Evolutionary conservation across 2,329 filamentous ascomycete genomes (phyloP), one percentile per base, ranked within the genome.

Genomic region (Trichoderma cornu-damae): DNA sequence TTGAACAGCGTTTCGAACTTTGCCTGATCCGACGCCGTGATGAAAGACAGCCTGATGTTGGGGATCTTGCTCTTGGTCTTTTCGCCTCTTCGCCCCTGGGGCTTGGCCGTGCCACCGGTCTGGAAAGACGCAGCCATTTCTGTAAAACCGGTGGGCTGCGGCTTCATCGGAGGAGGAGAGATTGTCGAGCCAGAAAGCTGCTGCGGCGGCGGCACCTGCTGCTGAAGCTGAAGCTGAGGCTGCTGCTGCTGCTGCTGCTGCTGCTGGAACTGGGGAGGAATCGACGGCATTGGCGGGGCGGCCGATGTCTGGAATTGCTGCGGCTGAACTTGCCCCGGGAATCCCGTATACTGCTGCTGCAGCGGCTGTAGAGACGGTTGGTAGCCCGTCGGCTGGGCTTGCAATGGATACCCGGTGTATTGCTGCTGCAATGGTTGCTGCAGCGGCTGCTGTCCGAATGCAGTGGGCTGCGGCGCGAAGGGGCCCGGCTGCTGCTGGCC

Each of bases 1-100:
- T 94, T 96, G 79, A 99, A 99, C 40, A 99, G 77, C 58, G 94
- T 94, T 77, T 99, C 94, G 66, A 99, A 99, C 75, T 96, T 96
- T 67, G 90, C 83, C 73, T 99, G 94, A 69, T 99, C 94, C 67
- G 88, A 85, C 24, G 90, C 92, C 2, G 93, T 96, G 68, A 99
- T 96, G 72, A 99, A 99, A 3, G 92, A 96, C 60, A 99, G 76
- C 49, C 94, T 83, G 63, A 97, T 95, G 70, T 89, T 97, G 26
- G 94, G 94, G 57, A 99, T 96, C 75, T 88, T 94, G 65, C 82
- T 86, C 11, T 80, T 75, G 42, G 78, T 71, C 66, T 83, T 85
- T 58, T 76, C 72, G 6, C 76, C 70, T 59, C 77, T 70, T 61
- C 75, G 73, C 24, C 76, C 74, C 62, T 74, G 72, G 2, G 80